These are phyloP conservation scores for Fusarium nanum DNA, from an alignment of 2,329 filamentous ascomycete genomes.

Conservation along the genomic window DNA sequence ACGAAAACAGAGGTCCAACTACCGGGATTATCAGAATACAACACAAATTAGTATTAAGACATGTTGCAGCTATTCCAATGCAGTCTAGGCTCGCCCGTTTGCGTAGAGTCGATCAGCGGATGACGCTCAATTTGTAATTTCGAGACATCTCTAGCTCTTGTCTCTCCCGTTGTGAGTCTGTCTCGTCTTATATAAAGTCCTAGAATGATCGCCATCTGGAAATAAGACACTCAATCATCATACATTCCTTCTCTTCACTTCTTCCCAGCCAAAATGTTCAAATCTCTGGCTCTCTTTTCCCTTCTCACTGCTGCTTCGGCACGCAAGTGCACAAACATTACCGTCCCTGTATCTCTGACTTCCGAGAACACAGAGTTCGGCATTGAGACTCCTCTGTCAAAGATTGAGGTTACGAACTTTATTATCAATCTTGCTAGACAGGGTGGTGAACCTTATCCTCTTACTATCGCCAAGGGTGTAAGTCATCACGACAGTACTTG, in stretches of 20 bases:
- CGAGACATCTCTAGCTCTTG: background rate
- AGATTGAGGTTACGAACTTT: slow-evolving; percentile 69
- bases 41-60: background rate
- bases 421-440: slow-evolving; percentile 61
- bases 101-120: slow-evolving; percentile 16
- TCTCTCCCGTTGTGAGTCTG: background rate
- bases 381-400: slow-evolving; percentile 58
- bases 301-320: slow-evolving; percentile 49
- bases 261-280: slow-evolving; percentile 38
- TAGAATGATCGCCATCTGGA: slow-evolving; percentile 3
- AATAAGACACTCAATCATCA: background rate
- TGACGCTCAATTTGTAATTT: slow-evolving; percentile 32
- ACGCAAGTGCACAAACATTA: slow-evolving; percentile 61
- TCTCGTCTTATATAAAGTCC: slow-evolving; percentile 30
- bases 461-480: slow-evolving; percentile 58
- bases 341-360: slow-evolving; percentile 65
- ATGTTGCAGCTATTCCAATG: slow-evolving; percentile 5
- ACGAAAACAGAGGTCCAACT: background rate
- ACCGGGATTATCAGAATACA: background rate
- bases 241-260: slow-evolving; percentile 4
- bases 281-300: slow-evolving; percentile 37
- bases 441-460: slow-evolving; percentile 60
- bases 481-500: slow-evolving; percentile 11
- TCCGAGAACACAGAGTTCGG: slow-evolving; percentile 66
- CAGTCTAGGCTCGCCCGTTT: background rate